Evolutionary conservation across 805 yeast genomes (phyloP).

Genomic region (Jamesozyma gamospora): DNA sequence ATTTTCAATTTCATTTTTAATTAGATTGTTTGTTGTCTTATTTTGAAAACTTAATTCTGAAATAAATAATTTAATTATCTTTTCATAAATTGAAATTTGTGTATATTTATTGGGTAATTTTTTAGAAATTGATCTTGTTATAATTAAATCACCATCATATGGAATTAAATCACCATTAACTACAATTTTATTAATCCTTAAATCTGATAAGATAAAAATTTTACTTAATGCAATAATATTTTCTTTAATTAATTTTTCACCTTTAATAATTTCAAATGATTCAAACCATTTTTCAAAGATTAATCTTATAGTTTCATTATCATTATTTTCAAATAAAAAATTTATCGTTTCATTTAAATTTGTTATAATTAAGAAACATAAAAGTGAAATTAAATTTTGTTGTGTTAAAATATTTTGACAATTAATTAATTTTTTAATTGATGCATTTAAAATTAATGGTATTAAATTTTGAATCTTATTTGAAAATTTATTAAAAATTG

Average conservation of each 20-base stretch:
- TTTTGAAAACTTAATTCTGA: constrained; percentile 61
- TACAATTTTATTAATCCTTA: constrained; percentile 37
- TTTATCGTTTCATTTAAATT: constrained; percentile 57
- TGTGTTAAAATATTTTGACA: constrained; percentile 65
- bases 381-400: constrained; percentile 67
- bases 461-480: constrained; percentile 30
- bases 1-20: constrained; percentile 18
- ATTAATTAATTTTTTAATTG: constrained; percentile 52
- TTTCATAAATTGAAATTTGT: constrained; percentile 56
- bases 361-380: constrained; percentile 56
- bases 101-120: constrained; percentile 52
- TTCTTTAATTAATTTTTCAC: constrained; percentile 58
- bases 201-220: constrained; percentile 50
- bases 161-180: constrained; percentile 77
- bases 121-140: constrained; percentile 79
- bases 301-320: constrained; percentile 38
- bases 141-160: constrained; percentile 48
- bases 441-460: constrained; percentile 58
- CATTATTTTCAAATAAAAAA: constrained; percentile 39
- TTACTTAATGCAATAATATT: constrained; percentile 62
- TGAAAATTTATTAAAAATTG: constrained; percentile 46
- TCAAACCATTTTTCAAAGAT: constrained; percentile 76
- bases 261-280: constrained; percentile 71
- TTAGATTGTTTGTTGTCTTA: constrained; percentile 36
- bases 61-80: constrained; percentile 61